These are phyloP conservation scores for Thelonectria rubi DNA, from an alignment of 2,329 filamentous ascomycete species.

Conservation along the genomic window DNA sequence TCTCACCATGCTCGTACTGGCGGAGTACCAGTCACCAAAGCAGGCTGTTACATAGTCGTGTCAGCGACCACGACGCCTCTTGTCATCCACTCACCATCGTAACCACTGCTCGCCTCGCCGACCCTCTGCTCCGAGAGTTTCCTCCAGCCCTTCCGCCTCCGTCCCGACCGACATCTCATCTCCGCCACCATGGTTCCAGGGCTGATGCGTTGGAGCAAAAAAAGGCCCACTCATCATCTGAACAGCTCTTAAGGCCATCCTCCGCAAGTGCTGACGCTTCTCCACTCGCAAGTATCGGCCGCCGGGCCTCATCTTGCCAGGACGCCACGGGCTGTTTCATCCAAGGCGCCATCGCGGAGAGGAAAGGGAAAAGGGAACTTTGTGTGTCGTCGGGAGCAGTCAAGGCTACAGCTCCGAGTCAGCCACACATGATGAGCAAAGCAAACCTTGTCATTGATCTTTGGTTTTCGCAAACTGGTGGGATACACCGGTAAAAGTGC, in stretches of 20 bases:
- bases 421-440: too few species aligned
- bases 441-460: too few species aligned
- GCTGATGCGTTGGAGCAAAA: neutral
- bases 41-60: too few species aligned
- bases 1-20: neutral
- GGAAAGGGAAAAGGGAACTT: neutral
- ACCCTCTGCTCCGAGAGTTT: neutral
- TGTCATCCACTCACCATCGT: too few species aligned
- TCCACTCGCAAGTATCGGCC: slow-evolving; percentile 3
- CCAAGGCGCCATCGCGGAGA: neutral
- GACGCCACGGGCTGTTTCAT: slow-evolving; percentile 19
- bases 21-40: too few species aligned
- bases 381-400: too few species aligned
- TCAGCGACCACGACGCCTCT: too few species aligned
- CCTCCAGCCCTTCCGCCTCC: neutral
- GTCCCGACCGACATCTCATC: neutral
- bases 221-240: neutral
- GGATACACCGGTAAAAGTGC: too few species aligned
- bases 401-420: too few species aligned
- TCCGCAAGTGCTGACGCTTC: neutral
- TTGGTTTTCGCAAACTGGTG: too few species aligned
- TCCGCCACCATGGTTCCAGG: neutral
- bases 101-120: too few species aligned
- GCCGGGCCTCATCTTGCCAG: slow-evolving; percentile 11
- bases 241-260: neutral